These are phyloP conservation scores for Volvox africanus DNA, from an alignment of 139 green algal species.

Conservation along the genomic window DNA sequence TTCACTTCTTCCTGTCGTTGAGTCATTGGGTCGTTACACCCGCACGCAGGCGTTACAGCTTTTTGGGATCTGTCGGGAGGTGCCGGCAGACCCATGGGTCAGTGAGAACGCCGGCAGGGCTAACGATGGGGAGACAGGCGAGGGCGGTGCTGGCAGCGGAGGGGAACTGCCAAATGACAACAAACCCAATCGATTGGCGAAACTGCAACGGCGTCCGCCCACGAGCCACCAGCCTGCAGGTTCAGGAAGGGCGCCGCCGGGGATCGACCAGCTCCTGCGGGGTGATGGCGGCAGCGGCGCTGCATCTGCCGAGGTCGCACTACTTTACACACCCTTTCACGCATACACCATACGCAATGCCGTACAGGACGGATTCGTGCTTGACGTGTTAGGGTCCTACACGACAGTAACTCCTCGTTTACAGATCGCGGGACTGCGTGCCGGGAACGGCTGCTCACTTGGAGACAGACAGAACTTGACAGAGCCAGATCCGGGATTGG, in stretches of 20 bases:
- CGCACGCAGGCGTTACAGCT: conserved; percentile 56
- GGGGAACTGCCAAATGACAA: not conserved
- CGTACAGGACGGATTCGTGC: conserved; percentile 52
- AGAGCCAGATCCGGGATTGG: not conserved
- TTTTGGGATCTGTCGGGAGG: conserved; percentile 50
- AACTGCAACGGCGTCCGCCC: too few species aligned
- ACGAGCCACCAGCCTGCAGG: too few species aligned
- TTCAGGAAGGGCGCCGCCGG: too few species aligned
- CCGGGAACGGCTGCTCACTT: not conserved
- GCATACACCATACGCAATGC: conserved; percentile 51
- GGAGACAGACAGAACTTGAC: not conserved
- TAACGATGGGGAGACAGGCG: not conserved
- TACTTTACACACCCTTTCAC: conserved; percentile 55
- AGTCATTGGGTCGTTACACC: not conserved
- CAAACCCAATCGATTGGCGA: too few species aligned
- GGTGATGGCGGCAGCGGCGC: too few species aligned
- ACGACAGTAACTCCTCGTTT: conserved; percentile 54
- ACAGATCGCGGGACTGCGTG: conserved; percentile 36
- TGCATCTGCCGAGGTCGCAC: not conserved
- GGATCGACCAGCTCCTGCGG: too few species aligned
- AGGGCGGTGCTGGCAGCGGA: not conserved
- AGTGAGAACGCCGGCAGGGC: not conserved
- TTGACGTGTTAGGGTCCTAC: conserved; percentile 57
- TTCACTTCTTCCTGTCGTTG: too few species aligned
- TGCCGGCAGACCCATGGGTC: conserved; percentile 33